These are phyloP conservation scores for Paraconiothyrium sp. DNA, from an alignment of 2,329 filamentous ascomycete species.

Conservation along the genomic window DNA sequence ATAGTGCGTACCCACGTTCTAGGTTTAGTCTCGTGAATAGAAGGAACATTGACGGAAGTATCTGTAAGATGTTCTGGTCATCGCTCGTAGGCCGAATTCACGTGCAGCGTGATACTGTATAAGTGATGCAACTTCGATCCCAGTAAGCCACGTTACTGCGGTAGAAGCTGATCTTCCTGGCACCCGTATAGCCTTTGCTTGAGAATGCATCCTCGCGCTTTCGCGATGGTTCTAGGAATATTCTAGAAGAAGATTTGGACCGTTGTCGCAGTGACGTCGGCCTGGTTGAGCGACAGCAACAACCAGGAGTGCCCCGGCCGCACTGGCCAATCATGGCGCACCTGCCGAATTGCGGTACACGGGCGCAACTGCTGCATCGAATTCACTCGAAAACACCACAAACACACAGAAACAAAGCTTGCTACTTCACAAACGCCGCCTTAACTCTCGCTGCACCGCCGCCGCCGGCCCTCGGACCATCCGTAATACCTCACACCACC, in stretches of 20 bases:
- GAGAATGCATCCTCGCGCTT: background rate
- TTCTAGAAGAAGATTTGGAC: constrained; percentile 1
- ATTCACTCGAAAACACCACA: constrained; percentile 9
- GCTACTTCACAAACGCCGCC: background rate
- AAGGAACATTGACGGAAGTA: no score
- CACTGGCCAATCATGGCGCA: constrained; percentile 3
- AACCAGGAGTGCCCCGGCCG: constrained; percentile 5
- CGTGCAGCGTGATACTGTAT: no score
- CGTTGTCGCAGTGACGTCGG: constrained; percentile 12
- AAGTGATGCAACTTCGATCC: no score
- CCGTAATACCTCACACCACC: constrained; percentile 6
- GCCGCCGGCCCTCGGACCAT: background rate
- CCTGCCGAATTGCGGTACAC: constrained; percentile 3
- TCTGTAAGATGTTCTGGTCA: no score
- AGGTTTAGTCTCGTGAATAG: no score
- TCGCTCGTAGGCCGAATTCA: no score
- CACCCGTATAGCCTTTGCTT: no score
- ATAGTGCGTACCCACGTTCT: no score
- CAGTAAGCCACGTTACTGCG: no score
- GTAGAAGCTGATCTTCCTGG: no score
- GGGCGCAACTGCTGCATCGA: constrained; percentile 7
- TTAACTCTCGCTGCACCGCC: background rate
- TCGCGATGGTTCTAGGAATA: constrained; percentile 1
- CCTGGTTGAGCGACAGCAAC: constrained; percentile 10
- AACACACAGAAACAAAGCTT: constrained; percentile 4